Evolutionary conservation across 1,139 yeast species (phyloP), one percentile per base, ranked within the genome.

Genomic region (Meyerozyma guilliermondii): DNA sequence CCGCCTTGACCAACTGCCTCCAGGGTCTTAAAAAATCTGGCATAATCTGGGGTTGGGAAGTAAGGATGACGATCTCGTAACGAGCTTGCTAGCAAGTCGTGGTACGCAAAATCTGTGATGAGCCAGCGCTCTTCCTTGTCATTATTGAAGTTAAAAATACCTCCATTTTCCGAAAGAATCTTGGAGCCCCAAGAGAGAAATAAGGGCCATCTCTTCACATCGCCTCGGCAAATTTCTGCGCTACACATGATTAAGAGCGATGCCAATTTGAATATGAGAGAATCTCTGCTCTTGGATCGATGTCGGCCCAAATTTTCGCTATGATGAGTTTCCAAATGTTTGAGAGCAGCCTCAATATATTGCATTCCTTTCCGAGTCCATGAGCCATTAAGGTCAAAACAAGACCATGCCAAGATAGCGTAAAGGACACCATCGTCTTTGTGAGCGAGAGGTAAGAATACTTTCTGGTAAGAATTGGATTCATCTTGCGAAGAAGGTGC

Each of bases 101-200:
- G 95, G 56, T 86, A 87, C 1, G 89, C 88, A 62, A 83, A 87
- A 59, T 83, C 85, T n/a, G 88, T 78, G 22, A 84, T 79, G 43
- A 87, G 67, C 86, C 92, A 87, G 47, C 82, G 80, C 47, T 79
- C 79, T 46, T 77, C 80, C 49, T 77, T 79, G 56, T 78, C 78
- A 39, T 67, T 68, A 49, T 71, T 68, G 46, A 70, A 71, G 45
- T 74, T 74, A 49, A 78, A 74, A 36, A 80, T 64, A 0, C 88
- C 89, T 11, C 88, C 89, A 49, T 78, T 72, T 35, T 66, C 59
- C 41, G 67, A 63, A 24, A 84, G 70, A 13, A 83, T 64, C 43
- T 74, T 74, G 44, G 84, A 80, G 2, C 87, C 87, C 72, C 81
- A 76, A 36, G 71, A 70, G 46, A 84, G 62, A 51, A 80, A 78